These are phyloP conservation scores for Metschnikowia aberdeeniae DNA, from an alignment of 805 yeast species.

Conservation along the genomic window DNA sequence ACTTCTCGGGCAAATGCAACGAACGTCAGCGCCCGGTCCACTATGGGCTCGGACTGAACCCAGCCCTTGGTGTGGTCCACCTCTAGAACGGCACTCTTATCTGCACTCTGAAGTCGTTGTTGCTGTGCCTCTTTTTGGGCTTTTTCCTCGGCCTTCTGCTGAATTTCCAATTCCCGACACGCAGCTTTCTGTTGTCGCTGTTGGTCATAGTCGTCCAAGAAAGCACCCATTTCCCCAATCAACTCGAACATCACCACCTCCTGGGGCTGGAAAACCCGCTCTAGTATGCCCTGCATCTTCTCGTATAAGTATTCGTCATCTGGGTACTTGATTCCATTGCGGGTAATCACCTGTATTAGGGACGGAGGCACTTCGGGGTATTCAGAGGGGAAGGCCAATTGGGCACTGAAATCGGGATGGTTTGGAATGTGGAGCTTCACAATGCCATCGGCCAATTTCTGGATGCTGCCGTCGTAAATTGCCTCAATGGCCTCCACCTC, in stretches of 20 bases:
- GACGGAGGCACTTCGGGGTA: constrained; percentile 71
- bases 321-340: constrained; percentile 33
- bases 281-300: constrained; percentile 44
- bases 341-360: constrained; percentile 51
- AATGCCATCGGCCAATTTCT: constrained; percentile 33
- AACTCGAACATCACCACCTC: constrained; percentile 79
- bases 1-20: constrained; percentile 70
- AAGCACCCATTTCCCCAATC: constrained; percentile 56
- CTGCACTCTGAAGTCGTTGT: background rate
- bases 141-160: background rate
- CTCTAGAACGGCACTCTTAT: background rate
- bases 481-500: constrained; percentile 84
- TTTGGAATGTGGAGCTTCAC: constrained; percentile 55
- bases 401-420: constrained; percentile 56
- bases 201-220: constrained; percentile 34
- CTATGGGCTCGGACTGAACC: constrained; percentile 70
- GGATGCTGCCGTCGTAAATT: constrained; percentile 68
- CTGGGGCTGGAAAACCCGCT: constrained; percentile 51
- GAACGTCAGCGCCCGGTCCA: constrained; percentile 83
- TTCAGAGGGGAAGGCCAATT: constrained; percentile 62
- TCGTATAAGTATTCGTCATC: constrained; percentile 42
- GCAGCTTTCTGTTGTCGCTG: constrained; percentile 7
- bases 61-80: constrained; percentile 64
- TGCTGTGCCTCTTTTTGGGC: background rate
- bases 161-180: background rate